Conservation (phyloP, 1,284 basidiomycete genomes). For the Pseudozyma hubeiensis region DNA sequence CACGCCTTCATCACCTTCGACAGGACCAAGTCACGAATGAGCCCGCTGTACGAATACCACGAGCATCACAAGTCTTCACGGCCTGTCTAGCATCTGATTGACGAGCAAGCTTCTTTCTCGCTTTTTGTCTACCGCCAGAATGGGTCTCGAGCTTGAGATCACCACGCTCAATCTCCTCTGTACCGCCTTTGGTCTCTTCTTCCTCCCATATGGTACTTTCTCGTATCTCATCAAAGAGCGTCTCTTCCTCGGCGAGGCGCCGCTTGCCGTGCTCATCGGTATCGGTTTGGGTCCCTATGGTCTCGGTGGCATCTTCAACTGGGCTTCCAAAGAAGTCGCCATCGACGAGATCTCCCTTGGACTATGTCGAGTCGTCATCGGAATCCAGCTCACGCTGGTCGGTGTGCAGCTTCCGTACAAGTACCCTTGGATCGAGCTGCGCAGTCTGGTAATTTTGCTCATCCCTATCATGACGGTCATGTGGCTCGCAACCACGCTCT, state of each 20-base stretch:
- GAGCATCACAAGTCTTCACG: background rate
- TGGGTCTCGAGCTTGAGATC: conserved; percentile 35
- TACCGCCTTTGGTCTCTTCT: conserved; percentile 49
- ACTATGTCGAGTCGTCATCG: conserved; percentile 55
- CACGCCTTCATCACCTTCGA: background rate
- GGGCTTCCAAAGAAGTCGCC: conserved; percentile 36
- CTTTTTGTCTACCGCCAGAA: background rate
- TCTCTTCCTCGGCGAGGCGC: conserved; percentile 58
- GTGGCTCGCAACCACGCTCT: conserved; percentile 56
- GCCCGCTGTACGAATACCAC: conserved; percentile 1
- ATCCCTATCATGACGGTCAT: conserved; percentile 58
- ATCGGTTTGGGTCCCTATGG: conserved; percentile 57
- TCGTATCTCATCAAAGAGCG: conserved; percentile 61
- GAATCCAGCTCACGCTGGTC: conserved; percentile 55
- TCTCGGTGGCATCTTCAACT: conserved; percentile 45
- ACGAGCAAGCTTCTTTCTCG: background rate
- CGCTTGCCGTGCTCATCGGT: conserved; percentile 56
- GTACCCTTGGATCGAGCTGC: conserved; percentile 49
- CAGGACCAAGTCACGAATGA: conserved; percentile 2
- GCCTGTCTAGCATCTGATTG: conserved; percentile 7
- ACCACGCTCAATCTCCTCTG: conserved; percentile 48
- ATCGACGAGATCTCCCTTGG: conserved; percentile 49
- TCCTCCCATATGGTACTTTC: conserved; percentile 51
- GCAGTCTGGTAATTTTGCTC: conserved; percentile 46
- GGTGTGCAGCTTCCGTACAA: conserved; percentile 62